Conservation (phyloP, 2,329 filamentous ascomycete species). For the Colletotrichum sansevieriae region DNA sequence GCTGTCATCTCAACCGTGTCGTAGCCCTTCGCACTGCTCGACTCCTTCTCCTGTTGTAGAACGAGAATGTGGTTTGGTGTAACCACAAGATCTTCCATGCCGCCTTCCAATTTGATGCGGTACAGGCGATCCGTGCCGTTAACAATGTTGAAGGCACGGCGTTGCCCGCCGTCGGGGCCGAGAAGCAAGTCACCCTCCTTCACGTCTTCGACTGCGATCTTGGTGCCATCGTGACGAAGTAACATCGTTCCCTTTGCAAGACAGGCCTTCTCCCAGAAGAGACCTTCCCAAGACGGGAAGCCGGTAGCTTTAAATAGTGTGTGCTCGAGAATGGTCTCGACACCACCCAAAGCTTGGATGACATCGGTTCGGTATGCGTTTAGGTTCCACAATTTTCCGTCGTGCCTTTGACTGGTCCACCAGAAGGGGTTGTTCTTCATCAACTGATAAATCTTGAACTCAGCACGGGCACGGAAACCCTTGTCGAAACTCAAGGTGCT, state of each 20-base stretch:
- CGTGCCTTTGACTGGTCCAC: conserved; percentile 98
- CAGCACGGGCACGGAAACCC: conserved; percentile 92
- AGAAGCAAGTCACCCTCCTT: conserved; percentile 62
- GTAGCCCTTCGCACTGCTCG: conserved; percentile 45
- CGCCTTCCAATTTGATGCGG: conserved; percentile 58
- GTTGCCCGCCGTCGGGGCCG: conserved; percentile 61
- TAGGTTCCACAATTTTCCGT: conserved; percentile 97
- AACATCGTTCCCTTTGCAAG: conserved; percentile 59
- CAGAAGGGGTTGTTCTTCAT: conserved; percentile 99
- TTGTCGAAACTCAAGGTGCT: conserved; percentile 99
- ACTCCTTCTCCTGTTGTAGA: conserved; percentile 52
- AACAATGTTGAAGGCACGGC: conserved; percentile 64
- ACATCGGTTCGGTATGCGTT: conserved; percentile 97
- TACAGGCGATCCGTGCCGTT: conserved; percentile 61
- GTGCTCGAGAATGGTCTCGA: conserved; percentile 97
- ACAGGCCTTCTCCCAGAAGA: conserved; percentile 82
- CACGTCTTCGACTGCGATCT: conserved; percentile 62
- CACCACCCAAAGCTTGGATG: conserved; percentile 94
- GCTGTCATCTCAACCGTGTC: conserved; percentile 62
- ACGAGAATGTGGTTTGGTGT: conserved; percentile 64
- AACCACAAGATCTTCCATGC: conserved; percentile 62
- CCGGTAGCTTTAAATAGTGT: conserved; percentile 97
- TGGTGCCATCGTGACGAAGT: conserved; percentile 57
- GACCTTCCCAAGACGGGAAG: conserved; percentile 95
- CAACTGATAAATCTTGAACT: conserved; percentile 98